These are phyloP conservation scores for Thyridium curvatum DNA, from an alignment of 2,329 filamentous ascomycete genomes.

Conservation along the genomic window DNA sequence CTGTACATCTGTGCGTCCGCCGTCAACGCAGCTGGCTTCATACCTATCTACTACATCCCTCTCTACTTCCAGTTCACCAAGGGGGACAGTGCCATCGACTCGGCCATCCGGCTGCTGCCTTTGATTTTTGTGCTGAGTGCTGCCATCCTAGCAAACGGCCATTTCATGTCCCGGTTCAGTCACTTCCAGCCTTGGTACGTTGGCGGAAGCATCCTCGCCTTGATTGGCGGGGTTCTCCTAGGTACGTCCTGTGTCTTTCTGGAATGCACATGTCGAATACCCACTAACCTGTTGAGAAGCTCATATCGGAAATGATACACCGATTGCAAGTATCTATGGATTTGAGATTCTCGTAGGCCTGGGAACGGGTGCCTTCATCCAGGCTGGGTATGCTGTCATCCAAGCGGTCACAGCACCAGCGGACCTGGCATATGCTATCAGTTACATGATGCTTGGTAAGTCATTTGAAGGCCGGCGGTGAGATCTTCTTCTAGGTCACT, in stretches of 20 bases:
- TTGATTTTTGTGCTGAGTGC: slow-evolving; percentile 18
- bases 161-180: slow-evolving; percentile 1
- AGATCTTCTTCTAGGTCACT: not conserved
- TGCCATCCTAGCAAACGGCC: slow-evolving; percentile 2
- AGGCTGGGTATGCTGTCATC: slow-evolving; percentile 1
- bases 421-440: slow-evolving; percentile 1
- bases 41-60: slow-evolving; percentile 41
- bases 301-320: not conserved
- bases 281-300: too few species aligned
- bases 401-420: not conserved
- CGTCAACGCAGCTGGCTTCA: slow-evolving; percentile 14
- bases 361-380: slow-evolving; percentile 1
- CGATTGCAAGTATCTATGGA: slow-evolving; percentile 1
- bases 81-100: slow-evolving; percentile 26
- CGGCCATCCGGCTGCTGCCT: slow-evolving; percentile 30
- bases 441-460: slow-evolving; percentile 3
- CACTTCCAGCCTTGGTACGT: slow-evolving; percentile 4
- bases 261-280: too few species aligned
- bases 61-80: slow-evolving; percentile 43
- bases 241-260: too few species aligned
- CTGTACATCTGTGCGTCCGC: slow-evolving; percentile 30
- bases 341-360: not conserved
- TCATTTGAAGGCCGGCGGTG: not conserved
- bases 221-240: too few species aligned
- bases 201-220: not conserved